A percentile compares a stretch with the other conserved stretches of the same genome.
Conservation (phyloP, 169 alveolate species). For the Babesia bovis region DNA sequence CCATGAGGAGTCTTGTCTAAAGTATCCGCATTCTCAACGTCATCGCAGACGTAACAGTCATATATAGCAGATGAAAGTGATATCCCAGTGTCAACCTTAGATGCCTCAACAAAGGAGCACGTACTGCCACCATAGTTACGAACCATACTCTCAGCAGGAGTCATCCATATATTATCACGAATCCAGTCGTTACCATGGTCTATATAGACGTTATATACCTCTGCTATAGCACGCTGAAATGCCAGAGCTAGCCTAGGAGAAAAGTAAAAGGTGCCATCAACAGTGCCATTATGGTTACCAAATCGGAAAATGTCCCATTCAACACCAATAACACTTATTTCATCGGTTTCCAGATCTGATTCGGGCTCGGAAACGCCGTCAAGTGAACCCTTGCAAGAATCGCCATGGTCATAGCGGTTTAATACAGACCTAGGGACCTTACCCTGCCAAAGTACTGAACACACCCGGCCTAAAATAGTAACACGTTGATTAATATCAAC, state of each 20-base stretch:
- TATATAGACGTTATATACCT: neutral
- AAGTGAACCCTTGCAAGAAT: neutral
- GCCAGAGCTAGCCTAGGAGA: neutral
- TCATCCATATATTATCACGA: neutral
- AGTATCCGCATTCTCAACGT: neutral
- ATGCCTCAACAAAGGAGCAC: constrained; percentile 12
- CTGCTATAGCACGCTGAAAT: neutral
- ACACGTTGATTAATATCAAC: constrained; percentile 34
- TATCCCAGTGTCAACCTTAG: constrained; percentile 9
- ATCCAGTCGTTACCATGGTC: constrained; percentile 4
- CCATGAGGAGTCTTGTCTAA: constrained; percentile 13
- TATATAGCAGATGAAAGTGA: constrained; percentile 18
- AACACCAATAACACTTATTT: constrained; percentile 25
- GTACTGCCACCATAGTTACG: neutral
- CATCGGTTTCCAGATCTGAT: neutral
- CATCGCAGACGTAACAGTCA: constrained; percentile 23
- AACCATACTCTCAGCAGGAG: neutral
- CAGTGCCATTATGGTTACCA: constrained; percentile 38
- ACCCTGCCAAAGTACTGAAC: constrained; percentile 49
- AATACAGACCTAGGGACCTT: neutral
- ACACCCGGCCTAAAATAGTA: neutral
- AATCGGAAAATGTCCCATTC: constrained; percentile 40
- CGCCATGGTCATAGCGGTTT: neutral
- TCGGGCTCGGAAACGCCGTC: neutral
- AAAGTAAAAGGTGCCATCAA: constrained; percentile 16